Evolutionary conservation across 306 rosid species (phyloP).

Genomic region (Geum urbanum): DNA sequence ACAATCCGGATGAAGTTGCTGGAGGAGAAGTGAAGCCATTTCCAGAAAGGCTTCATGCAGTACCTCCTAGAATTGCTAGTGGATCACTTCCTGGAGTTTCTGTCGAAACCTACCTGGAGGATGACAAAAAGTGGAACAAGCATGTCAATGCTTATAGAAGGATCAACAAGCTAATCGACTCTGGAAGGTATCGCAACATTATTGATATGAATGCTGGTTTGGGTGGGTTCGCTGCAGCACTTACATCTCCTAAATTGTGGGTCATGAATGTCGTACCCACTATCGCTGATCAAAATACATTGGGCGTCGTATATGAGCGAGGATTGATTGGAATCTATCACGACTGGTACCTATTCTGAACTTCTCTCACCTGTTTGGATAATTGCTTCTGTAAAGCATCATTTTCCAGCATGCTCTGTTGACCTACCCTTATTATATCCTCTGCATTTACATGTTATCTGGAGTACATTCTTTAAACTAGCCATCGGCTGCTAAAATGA

Average conservation of each 20-base stretch:
- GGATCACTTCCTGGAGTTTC: conserved; percentile 81
- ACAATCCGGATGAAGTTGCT: conserved; percentile 37
- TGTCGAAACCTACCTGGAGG: conserved; percentile 52
- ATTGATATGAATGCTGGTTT: conserved; percentile 97
- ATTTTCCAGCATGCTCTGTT: not conserved
- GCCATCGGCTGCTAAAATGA: conserved; percentile 2
- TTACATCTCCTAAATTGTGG: conserved; percentile 77
- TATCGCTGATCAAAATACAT: conserved; percentile 64
- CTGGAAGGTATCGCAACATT: conserved; percentile 95
- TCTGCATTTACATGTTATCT: not conserved
- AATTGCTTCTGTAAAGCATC: conserved; percentile 4
- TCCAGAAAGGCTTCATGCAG: conserved; percentile 69
- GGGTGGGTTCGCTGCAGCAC: conserved; percentile 88
- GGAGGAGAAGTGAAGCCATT: conserved; percentile 49
- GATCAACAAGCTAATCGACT: conserved; percentile 57
- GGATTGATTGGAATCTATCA: conserved; percentile 93
- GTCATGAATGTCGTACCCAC: conserved; percentile 96
- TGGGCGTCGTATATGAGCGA: conserved; percentile 71
- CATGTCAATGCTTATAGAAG: conserved; percentile 79
- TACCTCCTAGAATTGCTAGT: conserved; percentile 79
- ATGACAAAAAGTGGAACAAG: conserved; percentile 71
- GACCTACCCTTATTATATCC: not conserved
- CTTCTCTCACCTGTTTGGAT: conserved; percentile 11
- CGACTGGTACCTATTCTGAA: conserved; percentile 60
- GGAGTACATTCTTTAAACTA: not conserved